phyloP scores from a whole-genome alignment of 257 asterid genomes.

The Capsicum pubescens region DNA sequence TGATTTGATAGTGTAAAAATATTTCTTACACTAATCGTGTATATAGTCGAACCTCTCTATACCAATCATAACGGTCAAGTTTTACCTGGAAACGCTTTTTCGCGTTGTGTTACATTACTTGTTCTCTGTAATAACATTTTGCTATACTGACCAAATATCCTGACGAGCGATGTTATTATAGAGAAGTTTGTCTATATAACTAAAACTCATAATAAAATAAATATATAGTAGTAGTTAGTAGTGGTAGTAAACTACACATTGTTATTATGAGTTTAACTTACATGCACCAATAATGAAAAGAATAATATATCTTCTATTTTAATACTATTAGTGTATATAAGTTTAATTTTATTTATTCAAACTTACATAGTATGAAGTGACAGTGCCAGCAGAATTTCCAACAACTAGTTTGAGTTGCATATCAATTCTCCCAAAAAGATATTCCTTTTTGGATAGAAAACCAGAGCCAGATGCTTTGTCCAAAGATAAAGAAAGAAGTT shows the following conservation, averaged over 20 bases:
- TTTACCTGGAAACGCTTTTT: neutral
- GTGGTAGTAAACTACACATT: too few species aligned
- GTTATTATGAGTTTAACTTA: too few species aligned
- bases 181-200: neutral
- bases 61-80: rapidly evolving
- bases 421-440: slow-evolving; percentile 59
- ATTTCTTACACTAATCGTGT: too few species aligned
- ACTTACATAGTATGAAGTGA: slow-evolving; percentile 56
- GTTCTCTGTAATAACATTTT: neutral
- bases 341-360: too few species aligned
- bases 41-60: neutral
- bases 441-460: slow-evolving; percentile 56
- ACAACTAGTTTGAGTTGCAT: slow-evolving; percentile 68
- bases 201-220: too few species aligned
- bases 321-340: too few species aligned
- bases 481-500: slow-evolving; percentile 56
- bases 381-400: slow-evolving; percentile 42
- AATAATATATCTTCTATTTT: too few species aligned
- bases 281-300: too few species aligned
- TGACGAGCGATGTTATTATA: neutral
- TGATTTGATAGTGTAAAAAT: too few species aligned
- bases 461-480: slow-evolving; percentile 57
- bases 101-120: neutral
- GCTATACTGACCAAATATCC: neutral
- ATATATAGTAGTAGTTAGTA: too few species aligned